Evolutionary conservation across 768 basidiomycete species (phyloP).

Genomic region (Boletus fagicola): DNA sequence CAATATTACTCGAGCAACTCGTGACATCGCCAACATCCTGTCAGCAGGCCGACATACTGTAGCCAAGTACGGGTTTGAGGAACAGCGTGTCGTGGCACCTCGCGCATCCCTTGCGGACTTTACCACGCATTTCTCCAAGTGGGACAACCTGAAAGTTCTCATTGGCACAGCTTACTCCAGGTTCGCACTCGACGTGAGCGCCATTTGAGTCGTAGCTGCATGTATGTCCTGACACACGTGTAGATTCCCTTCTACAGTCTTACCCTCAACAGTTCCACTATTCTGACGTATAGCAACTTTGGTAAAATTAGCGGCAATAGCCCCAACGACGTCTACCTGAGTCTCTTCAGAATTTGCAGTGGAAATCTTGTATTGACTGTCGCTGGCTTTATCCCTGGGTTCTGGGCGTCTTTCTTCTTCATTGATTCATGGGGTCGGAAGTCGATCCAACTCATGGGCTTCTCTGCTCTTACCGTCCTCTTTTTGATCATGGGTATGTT

Average conservation of each 20-base stretch:
- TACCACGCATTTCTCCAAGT: slow-evolving; percentile 58
- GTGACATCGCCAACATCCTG: slow-evolving; percentile 68
- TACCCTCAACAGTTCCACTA: slow-evolving; percentile 75
- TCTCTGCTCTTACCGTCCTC: slow-evolving; percentile 58
- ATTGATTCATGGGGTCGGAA: slow-evolving; percentile 75
- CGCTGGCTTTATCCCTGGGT: slow-evolving; percentile 40
- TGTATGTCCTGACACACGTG: slow-evolving; percentile 3
- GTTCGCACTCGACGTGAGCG: slow-evolving; percentile 81
- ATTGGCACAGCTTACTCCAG: slow-evolving; percentile 78
- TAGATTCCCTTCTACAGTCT: slow-evolving; percentile 87
- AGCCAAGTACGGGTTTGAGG: slow-evolving; percentile 46
- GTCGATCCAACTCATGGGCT: slow-evolving; percentile 74
- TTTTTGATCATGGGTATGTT: slow-evolving; percentile 67
- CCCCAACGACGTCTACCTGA: slow-evolving; percentile 19
- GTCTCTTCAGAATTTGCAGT: slow-evolving; percentile 23
- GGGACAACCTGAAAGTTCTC: slow-evolving; percentile 77
- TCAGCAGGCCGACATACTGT: slow-evolving; percentile 40
- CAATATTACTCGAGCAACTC: slow-evolving; percentile 69
- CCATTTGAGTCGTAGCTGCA: not conserved
- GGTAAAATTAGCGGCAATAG: slow-evolving; percentile 43
- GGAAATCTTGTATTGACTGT: slow-evolving; percentile 19
- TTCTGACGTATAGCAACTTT: slow-evolving; percentile 66
- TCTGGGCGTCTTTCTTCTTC: slow-evolving; percentile 62
- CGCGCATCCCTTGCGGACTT: slow-evolving; percentile 70
- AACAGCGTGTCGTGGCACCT: slow-evolving; percentile 57